phyloP scores from a whole-genome alignment of 2,329 filamentous ascomycete genomes.

The Ophiostoma perfectum region DNA sequence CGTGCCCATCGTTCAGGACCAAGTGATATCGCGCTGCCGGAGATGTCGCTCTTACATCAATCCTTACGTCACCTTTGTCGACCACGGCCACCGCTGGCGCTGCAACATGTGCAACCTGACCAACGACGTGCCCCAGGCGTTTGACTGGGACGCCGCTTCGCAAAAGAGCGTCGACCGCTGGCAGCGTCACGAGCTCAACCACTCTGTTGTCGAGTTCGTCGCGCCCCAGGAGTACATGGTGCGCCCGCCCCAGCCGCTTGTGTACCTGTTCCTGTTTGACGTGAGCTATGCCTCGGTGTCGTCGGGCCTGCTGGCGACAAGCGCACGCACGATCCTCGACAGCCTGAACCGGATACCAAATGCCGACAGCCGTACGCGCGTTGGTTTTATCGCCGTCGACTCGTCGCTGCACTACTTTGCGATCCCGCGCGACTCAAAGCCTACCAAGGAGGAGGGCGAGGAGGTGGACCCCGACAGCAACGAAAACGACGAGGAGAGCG shows the following conservation, averaged over 20 bases:
- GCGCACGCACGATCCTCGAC: slow-evolving; percentile 87
- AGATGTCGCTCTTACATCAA: slow-evolving; percentile 97
- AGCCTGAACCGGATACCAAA: slow-evolving; percentile 98
- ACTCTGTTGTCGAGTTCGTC: slow-evolving; percentile 95
- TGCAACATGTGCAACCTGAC: slow-evolving; percentile 99
- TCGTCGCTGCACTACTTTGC: slow-evolving; percentile 94
- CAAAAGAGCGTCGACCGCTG: slow-evolving; percentile 90
- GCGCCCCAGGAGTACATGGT: slow-evolving; percentile 99
- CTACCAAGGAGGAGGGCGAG: slow-evolving; percentile 20
- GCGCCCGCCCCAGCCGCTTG: slow-evolving; percentile 86
- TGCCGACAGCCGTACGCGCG: slow-evolving; percentile 81
- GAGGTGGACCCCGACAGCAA: slow-evolving; percentile 38
- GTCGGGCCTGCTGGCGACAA: slow-evolving; percentile 84
- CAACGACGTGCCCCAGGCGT: slow-evolving; percentile 98
- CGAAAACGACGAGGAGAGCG: slow-evolving; percentile 67
- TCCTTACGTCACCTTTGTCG: slow-evolving; percentile 91
- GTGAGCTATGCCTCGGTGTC: slow-evolving; percentile 88
- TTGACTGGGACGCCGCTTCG: slow-evolving; percentile 91
- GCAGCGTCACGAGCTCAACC: slow-evolving; percentile 87
- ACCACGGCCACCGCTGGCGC: slow-evolving; percentile 95
- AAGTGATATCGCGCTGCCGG: slow-evolving; percentile 93
- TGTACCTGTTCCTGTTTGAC: slow-evolving; percentile 93
- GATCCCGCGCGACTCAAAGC: slow-evolving; percentile 51
- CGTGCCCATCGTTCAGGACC: slow-evolving; percentile 88
- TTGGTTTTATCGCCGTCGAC: slow-evolving; percentile 94